A percentile compares a stretch with the other conserved stretches of the same genome.
Conservation (phyloP, 2,329 filamentous ascomycete species). For the Fusarium cyanostomum region DNA sequence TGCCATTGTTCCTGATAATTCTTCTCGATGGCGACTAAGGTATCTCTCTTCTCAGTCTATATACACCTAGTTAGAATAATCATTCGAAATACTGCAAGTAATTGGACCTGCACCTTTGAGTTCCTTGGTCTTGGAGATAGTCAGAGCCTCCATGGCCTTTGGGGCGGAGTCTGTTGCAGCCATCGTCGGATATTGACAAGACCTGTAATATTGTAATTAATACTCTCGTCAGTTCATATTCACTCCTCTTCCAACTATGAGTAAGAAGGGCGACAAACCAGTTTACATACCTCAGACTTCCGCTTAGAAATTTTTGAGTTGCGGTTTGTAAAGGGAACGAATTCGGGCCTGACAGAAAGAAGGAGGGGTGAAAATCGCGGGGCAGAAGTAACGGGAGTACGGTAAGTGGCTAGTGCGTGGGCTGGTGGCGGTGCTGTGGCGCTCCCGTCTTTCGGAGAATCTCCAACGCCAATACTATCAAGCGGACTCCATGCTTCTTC, state of each 20-base stretch:
- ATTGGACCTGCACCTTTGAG: slow-evolving; percentile 61
- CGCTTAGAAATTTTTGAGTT: slow-evolving; percentile 47
- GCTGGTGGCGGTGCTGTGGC: slow-evolving; percentile 42
- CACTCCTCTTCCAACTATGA: neutral
- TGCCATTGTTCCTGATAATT: slow-evolving; percentile 81
- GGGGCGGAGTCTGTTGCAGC: slow-evolving; percentile 52
- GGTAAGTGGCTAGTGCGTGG: slow-evolving; percentile 30
- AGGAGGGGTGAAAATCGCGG: slow-evolving; percentile 52
- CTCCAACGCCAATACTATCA: slow-evolving; percentile 15
- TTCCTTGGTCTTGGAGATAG: slow-evolving; percentile 68
- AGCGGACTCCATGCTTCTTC: slow-evolving; percentile 11
- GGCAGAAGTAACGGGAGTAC: slow-evolving; percentile 39
- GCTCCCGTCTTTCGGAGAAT: slow-evolving; percentile 15
- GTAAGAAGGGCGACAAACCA: neutral
- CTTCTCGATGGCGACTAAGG: slow-evolving; percentile 84
- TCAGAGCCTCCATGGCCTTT: slow-evolving; percentile 61
- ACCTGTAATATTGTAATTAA: slow-evolving; percentile 12
- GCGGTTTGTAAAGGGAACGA: slow-evolving; percentile 36
- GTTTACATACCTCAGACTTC: slow-evolving; percentile 36
- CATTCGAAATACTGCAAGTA: neutral
- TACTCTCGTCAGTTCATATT: slow-evolving; percentile 9
- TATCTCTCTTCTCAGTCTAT: slow-evolving; percentile 87
- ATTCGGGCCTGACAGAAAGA: slow-evolving; percentile 29
- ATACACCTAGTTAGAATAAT: slow-evolving; percentile 24
- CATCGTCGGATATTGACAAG: slow-evolving; percentile 52